A percentile compares a stretch with the other conserved stretches of the same genome.
phyloP scores from a whole-genome alignment of 2,329 filamentous ascomycete species.

The Microsporum ferrugineum region DNA sequence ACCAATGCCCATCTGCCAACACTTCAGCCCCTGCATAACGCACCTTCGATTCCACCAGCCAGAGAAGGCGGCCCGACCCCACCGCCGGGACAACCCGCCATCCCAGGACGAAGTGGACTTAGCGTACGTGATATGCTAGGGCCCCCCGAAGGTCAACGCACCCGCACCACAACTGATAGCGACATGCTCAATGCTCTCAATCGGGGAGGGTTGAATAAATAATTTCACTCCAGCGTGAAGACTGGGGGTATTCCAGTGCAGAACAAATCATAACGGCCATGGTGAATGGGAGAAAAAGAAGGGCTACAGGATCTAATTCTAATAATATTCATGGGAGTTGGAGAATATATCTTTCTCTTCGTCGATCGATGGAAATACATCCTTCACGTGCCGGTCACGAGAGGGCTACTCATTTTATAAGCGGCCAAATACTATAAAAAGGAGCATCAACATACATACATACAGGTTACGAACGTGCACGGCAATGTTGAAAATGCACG shows the following conservation, averaged over 20 bases:
- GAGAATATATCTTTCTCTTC: background rate
- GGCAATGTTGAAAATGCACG: background rate
- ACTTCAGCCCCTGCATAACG: slow-evolving; percentile 24
- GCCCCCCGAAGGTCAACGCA: slow-evolving; percentile 27
- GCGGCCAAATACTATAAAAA: background rate
- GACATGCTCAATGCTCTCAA: slow-evolving; percentile 41
- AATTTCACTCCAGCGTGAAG: slow-evolving; percentile 7
- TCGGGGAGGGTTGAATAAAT: slow-evolving; percentile 29
- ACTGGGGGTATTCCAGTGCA: background rate
- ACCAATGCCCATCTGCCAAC: slow-evolving; percentile 25
- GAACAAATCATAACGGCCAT: background rate
- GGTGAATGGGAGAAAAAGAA: background rate
- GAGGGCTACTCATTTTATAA: background rate
- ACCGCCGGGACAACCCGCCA: slow-evolving; percentile 29
- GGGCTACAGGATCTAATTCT: background rate
- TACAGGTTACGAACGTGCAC: background rate
- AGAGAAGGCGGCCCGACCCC: slow-evolving; percentile 28
- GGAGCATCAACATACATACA: background rate
- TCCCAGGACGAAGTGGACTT: slow-evolving; percentile 31
- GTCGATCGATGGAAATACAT: background rate
- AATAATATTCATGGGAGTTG: background rate
- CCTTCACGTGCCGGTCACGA: background rate
- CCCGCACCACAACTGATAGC: slow-evolving; percentile 38
- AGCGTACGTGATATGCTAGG: slow-evolving; percentile 41
- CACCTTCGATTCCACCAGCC: slow-evolving; percentile 18